Base-by-base conservation (phyloP, 306 rosid genomes). In the Acacia confusa region DNA sequence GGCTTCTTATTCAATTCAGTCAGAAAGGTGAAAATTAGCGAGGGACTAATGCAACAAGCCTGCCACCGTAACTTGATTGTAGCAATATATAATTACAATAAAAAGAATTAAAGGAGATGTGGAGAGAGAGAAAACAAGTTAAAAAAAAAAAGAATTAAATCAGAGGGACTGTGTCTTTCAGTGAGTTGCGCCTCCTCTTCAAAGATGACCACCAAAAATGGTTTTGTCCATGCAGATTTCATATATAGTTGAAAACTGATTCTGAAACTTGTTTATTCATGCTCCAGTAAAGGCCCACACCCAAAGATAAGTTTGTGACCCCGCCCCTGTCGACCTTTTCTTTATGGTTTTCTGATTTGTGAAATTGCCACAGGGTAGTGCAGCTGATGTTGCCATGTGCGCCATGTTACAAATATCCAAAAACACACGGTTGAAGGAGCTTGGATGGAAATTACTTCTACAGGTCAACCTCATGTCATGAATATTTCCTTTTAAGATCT, bases 361-460 rank as follows among this genome's bases (percentile, higher is more conserved):
- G 24, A 34, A 86, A 85, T 89, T 89, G 83, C 64, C 61, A 91
- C 97, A 94, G 97, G 98, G 98, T 70, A 94, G 98, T 79, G 97
- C 97, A 11, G 98, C 98, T 27, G 98, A 94, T 86, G 98, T 94
- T 77, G 97, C 98, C 89, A 94, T 92, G 98, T 94, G 98, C 79
- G 98, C 98, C 83, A 94, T 94, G 98, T 79, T 94, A 78, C 90
- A 94, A 87, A 91, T 94, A 83, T 84, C 91, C 57, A 87, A 75
- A 45, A 91, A 91, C 87, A 75, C 75, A 53, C 79, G 19, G 48
- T 88, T 94, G 85, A 91, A 84, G 85, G 92, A 92, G 82, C 97
- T 94, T 67, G 97, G 98, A 19, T 94, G 98, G 97, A 91, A 81
- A 85, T 89, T 94, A 78, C 98, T 94, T 79, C 87, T 94, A 75